Evolutionary conservation across 257 asterid species (phyloP).

Genomic region (Primulina eburnea): DNA sequence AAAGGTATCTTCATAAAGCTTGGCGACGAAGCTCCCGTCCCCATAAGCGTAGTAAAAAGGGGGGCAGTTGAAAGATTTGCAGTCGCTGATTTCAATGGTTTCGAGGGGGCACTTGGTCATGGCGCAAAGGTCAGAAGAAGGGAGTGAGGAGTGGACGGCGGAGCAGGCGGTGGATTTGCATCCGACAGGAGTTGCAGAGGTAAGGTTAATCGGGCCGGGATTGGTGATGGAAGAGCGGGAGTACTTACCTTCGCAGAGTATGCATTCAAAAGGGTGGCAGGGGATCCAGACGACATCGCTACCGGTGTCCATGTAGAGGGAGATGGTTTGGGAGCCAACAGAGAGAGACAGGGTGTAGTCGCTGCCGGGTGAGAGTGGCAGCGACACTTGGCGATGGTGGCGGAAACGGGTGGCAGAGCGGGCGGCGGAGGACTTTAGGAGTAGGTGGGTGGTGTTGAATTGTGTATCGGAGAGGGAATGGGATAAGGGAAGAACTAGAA

Average conservation of each 20-base stretch:
- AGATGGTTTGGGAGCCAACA: slow-evolving; percentile 59
- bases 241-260: slow-evolving; percentile 81
- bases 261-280: slow-evolving; percentile 81
- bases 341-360: slow-evolving; percentile 82
- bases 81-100: slow-evolving; percentile 59
- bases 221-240: slow-evolving; percentile 52
- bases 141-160: slow-evolving; percentile 53
- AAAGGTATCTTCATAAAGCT: slow-evolving; percentile 50
- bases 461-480: slow-evolving; percentile 57
- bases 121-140: slow-evolving; percentile 85
- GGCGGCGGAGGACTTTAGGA: slow-evolving; percentile 67
- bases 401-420: slow-evolving; percentile 65
- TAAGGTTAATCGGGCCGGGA: slow-evolving; percentile 63
- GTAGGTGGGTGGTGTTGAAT: slow-evolving; percentile 63
- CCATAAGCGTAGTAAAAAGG: slow-evolving; percentile 91
- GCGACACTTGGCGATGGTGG: slow-evolving; percentile 68
- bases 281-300: slow-evolving; percentile 98
- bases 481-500: slow-evolving; percentile 52
- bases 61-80: slow-evolving; percentile 56
- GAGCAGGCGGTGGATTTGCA: slow-evolving; percentile 81
- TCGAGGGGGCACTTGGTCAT: slow-evolving; percentile 78
- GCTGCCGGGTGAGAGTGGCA: slow-evolving; percentile 78
- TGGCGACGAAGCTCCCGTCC: slow-evolving; percentile 79
- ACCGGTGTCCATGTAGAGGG: slow-evolving; percentile 94
- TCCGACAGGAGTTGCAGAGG: slow-evolving; percentile 45